Evolutionary conservation across 495 filamentous ascomycete genomes (phyloP), one percentile per base, ranked within the genome.

Genomic region (Annulohypoxylon nitens): DNA sequence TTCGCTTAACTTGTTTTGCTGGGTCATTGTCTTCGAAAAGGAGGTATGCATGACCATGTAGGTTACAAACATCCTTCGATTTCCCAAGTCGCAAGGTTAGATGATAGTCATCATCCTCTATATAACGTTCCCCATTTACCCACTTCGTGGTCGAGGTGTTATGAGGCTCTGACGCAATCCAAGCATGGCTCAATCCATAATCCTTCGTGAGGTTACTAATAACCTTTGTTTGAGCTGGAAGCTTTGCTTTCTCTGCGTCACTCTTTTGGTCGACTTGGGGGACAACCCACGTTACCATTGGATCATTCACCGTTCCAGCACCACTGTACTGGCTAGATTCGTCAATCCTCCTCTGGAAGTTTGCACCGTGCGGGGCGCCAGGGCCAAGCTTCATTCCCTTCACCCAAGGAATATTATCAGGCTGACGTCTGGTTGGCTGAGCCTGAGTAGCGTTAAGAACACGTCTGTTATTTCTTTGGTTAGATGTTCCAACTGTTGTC

Each of bases 21-120:
- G 34, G 3, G 25, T 72, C 51, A 25, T 72, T 25, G 12, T 59
- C 50, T 10, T 67, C 41, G 16, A 4, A 72, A n/a, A 51, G 43
- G 0, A 67, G 1, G 34, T 72, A 72, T 14, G 67, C 7, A 16
- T 72, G 70, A 3, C 70, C 70, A 4, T 72, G 70, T 16, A 72
- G 3, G 6, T 67, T 55, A 25, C 58, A 63, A 23, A 34, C 59
- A 48, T 47, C 16, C 2, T 14, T 0, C 1, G 70, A 67, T 2
- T 3, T 30, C 8, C 70, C 70, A 58, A 72, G 63, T 33, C 70
- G 34, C 10, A 72, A 0, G n/a, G 70, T 72, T 14, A 72, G 14
- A 16, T 72, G 70, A 30, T 23, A 30, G 18, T 72, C 70, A 53
- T 72, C 70, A 1, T 0, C 2, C 3, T 30, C 54, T n/a, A 36